Conservation (phyloP, 257 asterid species). For the Lavandula angustifolia region DNA sequence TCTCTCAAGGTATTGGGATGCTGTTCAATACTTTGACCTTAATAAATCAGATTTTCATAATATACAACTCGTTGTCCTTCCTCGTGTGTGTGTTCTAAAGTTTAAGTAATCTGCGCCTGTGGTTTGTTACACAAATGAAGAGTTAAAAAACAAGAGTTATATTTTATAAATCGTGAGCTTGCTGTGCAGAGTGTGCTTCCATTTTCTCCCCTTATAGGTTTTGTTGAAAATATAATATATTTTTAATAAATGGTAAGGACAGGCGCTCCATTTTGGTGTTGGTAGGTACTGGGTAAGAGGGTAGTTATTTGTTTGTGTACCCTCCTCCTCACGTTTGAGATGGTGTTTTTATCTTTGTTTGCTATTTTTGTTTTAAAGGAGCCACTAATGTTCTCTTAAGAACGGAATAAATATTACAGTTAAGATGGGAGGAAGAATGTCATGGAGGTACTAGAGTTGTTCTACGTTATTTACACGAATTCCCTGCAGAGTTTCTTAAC, state of each 20-base stretch:
- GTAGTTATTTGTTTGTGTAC: neutral
- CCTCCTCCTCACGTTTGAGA: neutral
- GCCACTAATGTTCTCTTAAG: neutral
- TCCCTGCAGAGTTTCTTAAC: neutral
- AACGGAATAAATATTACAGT: too few species aligned
- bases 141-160: neutral
- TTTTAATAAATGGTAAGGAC: neutral
- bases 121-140: neutral
- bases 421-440: constrained; percentile 9
- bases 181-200: neutral
- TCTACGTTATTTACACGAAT: neutral
- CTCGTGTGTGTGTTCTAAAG: neutral
- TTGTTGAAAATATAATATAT: constrained; percentile 12
- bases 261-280: constrained; percentile 9
- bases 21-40: constrained; percentile 26
- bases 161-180: constrained; percentile 9
- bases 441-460: constrained; percentile 7
- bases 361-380: constrained; percentile 1
- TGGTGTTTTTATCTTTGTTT: neutral
- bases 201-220: neutral
- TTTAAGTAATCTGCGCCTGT: neutral
- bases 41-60: neutral
- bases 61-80: constrained; percentile 7
- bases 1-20: constrained; percentile 64
- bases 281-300: neutral